These are phyloP conservation scores for Bacidia rubella DNA, from an alignment of 495 filamentous ascomycete species.

Conservation along the genomic window DNA sequence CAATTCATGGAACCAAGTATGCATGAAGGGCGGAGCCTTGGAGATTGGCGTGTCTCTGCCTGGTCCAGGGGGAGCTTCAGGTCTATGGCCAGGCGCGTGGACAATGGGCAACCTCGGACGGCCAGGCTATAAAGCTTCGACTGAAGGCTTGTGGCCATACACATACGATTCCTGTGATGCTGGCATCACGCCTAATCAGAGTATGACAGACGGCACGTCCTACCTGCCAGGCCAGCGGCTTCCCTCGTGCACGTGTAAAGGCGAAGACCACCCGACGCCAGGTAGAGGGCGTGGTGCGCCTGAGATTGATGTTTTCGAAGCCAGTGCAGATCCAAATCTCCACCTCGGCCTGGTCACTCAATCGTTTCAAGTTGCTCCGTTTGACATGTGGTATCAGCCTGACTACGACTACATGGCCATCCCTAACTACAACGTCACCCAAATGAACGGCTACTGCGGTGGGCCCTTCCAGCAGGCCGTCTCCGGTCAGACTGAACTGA, in stretches of 20 bases:
- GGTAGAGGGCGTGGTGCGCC: slow-evolving; percentile 57
- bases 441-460: slow-evolving; percentile 52
- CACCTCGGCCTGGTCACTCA: slow-evolving; percentile 54
- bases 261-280: slow-evolving; percentile 53
- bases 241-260: slow-evolving; percentile 53
- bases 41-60: slow-evolving; percentile 66
- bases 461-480: slow-evolving; percentile 60
- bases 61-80: slow-evolving; percentile 49
- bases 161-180: slow-evolving; percentile 61
- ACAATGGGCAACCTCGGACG: slow-evolving; percentile 62
- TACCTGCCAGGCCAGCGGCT: slow-evolving; percentile 62
- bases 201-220: slow-evolving; percentile 51
- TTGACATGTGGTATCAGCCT: slow-evolving; percentile 62
- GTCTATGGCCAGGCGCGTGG: slow-evolving; percentile 75
- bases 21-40: slow-evolving; percentile 65
- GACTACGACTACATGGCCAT: slow-evolving; percentile 51
- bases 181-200: slow-evolving; percentile 65
- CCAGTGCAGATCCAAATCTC: slow-evolving; percentile 41
- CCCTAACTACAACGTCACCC: slow-evolving; percentile 42
- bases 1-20: slow-evolving; percentile 68
- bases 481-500: slow-evolving; percentile 55
- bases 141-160: slow-evolving; percentile 68
- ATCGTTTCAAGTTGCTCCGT: slow-evolving; percentile 58
- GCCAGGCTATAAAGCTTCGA: slow-evolving; percentile 53
- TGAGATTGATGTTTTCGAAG: slow-evolving; percentile 66